These are phyloP conservation scores for Pseudovirgaria hyperparasitica DNA, from an alignment of 2,329 filamentous ascomycete species.

Conservation along the genomic window DNA sequence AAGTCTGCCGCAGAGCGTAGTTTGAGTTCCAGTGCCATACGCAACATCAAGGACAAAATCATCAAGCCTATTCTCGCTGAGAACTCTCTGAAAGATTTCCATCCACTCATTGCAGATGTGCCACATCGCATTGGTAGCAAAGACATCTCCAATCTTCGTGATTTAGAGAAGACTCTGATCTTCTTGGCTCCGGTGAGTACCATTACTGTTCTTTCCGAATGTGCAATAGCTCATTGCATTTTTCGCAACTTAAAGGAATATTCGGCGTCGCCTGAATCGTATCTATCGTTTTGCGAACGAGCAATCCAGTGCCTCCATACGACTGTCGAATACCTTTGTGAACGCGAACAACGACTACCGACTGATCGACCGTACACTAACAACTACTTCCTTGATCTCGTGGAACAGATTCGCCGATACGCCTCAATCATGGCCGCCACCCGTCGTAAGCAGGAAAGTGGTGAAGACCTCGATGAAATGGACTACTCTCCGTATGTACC, in stretches of 20 bases:
- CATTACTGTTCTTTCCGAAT: slow-evolving; percentile 37
- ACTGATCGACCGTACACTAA: slow-evolving; percentile 85
- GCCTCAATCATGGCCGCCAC: slow-evolving; percentile 69
- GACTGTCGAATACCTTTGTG: slow-evolving; percentile 73
- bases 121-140: slow-evolving; percentile 69
- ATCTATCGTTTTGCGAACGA: slow-evolving; percentile 79
- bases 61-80: slow-evolving; percentile 64
- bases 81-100: slow-evolving; percentile 63
- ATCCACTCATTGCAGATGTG: slow-evolving; percentile 64
- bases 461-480: slow-evolving; percentile 38
- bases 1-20: slow-evolving; percentile 34
- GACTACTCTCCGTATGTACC: slow-evolving; percentile 33
- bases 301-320: slow-evolving; percentile 84
- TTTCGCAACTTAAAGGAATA: slow-evolving; percentile 56
- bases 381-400: slow-evolving; percentile 92
- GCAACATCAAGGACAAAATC: slow-evolving; percentile 68
- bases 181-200: slow-evolving; percentile 87
- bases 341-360: slow-evolving; percentile 73
- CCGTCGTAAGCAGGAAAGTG: slow-evolving; percentile 51
- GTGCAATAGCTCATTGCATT: slow-evolving; percentile 56
- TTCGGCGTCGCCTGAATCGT: slow-evolving; percentile 55
- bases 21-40: slow-evolving; percentile 57
- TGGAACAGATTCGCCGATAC: slow-evolving; percentile 86
- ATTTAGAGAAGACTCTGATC: slow-evolving; percentile 86
- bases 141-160: slow-evolving; percentile 80